Evolutionary conservation across 768 basidiomycete genomes (phyloP).

Genomic region (Pisolithus albus): DNA sequence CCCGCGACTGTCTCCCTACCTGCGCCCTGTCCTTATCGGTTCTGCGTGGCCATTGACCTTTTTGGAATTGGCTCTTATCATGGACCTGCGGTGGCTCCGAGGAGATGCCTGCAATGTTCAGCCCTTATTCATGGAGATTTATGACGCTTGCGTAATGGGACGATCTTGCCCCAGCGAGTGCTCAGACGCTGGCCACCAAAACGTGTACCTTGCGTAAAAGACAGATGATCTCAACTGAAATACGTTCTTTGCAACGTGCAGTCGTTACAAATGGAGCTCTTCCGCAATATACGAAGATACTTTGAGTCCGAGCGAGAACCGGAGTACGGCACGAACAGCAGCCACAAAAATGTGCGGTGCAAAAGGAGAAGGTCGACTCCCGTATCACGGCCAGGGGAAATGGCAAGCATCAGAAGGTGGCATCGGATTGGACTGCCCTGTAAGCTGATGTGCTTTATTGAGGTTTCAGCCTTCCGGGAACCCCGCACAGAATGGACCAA

Average conservation of each 20-base stretch:
- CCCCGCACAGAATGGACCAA: neutral
- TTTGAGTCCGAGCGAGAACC: neutral
- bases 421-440: neutral
- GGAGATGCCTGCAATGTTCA: conserved; percentile 1
- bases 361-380: neutral
- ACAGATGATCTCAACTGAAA: neutral
- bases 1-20: neutral
- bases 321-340: conserved; percentile 1
- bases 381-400: neutral
- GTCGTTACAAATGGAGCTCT: neutral
- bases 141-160: neutral
- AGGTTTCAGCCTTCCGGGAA: neutral
- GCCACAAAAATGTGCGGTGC: neutral
- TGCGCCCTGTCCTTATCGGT: conserved; percentile 10
- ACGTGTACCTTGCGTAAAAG: neutral
- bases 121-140: neutral
- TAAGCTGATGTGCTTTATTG: neutral
- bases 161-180: neutral
- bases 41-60: conserved; percentile 8
- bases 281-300: neutral
- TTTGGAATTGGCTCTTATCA: conserved; percentile 15
- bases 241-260: neutral
- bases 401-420: neutral
- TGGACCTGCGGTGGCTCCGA: conserved; percentile 9
- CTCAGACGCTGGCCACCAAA: neutral